Evolutionary conservation across 116 monocot genomes (phyloP), one percentile per base, ranked within the genome.

Genomic region (Trichopus zeylanicus): DNA sequence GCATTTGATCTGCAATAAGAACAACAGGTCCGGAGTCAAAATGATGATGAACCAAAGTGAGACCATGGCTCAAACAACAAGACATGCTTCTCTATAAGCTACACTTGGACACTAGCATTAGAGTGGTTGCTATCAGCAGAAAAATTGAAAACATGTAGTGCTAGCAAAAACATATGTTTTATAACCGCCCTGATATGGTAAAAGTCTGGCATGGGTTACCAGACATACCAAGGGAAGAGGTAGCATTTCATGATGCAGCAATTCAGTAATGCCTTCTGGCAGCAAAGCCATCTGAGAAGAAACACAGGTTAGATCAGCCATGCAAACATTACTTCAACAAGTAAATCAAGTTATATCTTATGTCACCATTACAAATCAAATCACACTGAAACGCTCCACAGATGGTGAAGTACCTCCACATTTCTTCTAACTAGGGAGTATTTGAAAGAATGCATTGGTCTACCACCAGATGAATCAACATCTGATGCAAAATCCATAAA

Each of bases 211-310:
- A 8, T 2, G 62, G 27, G 16, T 48, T 28, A 49, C 46, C 8
- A 52, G 19, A 78, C 84, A 63, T 92, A 98, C 98, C 78, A 98
- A 74, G 48, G 98, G 98, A 39, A 98, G 73, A 48, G 69, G 70
- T 27, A 98, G 61, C 66, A 33, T 59, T 60, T 88, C 71, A 74
- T 98, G 88, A 75, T 88, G 80, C 62, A 98, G 66, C 53, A 98
- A 67, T 56, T 98, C 98, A 19, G 98, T 98, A 57, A 91, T 88
- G 49, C 88, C 92, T 81, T 98, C 98, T 42, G 98, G 98, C 61
- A 98, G 81, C 46, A 84, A 71, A 67, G 92, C 98, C 98, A 98
- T 98, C 98, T 98, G 80, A 66, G 53, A 62, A 55, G 49, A 20
- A 18, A 67, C 31, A 31, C 39, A 35, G 13, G 4, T 59, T 31